phyloP scores from a whole-genome alignment of 345 rosid species.

The Murraya paniculata region DNA sequence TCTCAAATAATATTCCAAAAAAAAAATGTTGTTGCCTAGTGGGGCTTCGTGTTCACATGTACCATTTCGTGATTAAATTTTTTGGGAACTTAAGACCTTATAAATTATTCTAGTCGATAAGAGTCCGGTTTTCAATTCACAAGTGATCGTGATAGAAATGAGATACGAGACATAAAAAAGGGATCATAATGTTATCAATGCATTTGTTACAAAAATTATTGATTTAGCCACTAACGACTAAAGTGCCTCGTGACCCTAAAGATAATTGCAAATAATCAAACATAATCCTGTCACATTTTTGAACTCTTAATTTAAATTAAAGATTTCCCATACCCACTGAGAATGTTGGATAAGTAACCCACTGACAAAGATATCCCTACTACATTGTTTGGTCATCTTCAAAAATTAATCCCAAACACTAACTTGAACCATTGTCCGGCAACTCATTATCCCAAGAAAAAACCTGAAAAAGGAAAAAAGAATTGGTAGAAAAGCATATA shows the following conservation, averaged over 20 bases:
- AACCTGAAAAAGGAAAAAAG: neutral
- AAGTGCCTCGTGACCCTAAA: neutral
- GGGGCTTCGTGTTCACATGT: slow-evolving; percentile 5
- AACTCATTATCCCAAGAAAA: neutral
- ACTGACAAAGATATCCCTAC: slow-evolving; percentile 18
- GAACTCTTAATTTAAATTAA: neutral
- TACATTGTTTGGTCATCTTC: slow-evolving; percentile 8
- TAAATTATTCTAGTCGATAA: too few relatives aligned
- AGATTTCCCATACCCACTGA: too few relatives aligned
- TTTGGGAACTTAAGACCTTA: too few relatives aligned
- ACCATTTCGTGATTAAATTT: neutral
- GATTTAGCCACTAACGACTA: neutral
- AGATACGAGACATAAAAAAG: too few relatives aligned
- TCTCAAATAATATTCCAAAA: too few relatives aligned
- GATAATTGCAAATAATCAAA: neutral
- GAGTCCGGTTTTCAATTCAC: neutral
- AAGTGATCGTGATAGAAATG: neutral
- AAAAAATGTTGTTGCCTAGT: neutral
- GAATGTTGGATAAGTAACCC: neutral
- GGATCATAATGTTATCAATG: too few relatives aligned
- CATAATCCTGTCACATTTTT: neutral
- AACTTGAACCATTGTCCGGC: slow-evolving; percentile 3
- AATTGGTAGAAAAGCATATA: neutral
- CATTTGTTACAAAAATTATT: too few relatives aligned
- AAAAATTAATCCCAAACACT: slow-evolving; percentile 12